Conservation (phyloP, 352 stramenopile species). For the Globisporangium cylindrosporum region DNA sequence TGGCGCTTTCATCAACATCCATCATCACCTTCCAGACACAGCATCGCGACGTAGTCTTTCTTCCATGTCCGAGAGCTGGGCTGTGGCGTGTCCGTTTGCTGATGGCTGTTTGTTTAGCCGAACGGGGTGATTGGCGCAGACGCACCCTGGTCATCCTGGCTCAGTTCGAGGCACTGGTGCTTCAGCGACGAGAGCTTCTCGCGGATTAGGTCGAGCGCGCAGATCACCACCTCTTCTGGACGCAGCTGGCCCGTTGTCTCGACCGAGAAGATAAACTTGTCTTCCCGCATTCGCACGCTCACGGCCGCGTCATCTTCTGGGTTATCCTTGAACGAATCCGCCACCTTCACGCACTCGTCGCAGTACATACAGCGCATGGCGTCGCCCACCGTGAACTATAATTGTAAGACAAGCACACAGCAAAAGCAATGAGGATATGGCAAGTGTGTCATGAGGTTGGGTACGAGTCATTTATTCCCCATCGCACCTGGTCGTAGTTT, state of each 20-base stretch:
- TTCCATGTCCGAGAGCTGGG: neutral
- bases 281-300: slow-evolving; percentile 81
- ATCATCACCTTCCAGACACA: neutral
- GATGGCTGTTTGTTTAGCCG: slow-evolving; percentile 39
- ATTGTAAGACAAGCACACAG: too few relatives aligned
- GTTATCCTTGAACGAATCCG: slow-evolving; percentile 92
- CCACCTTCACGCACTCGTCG: slow-evolving; percentile 91
- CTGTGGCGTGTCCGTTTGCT: neutral
- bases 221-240: slow-evolving; percentile 86
- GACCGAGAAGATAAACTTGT: slow-evolving; percentile 97
- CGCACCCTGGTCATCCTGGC: slow-evolving; percentile 65
- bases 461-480: too few relatives aligned
- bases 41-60: neutral
- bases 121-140: slow-evolving; percentile 78
- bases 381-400: slow-evolving; percentile 54
- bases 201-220: slow-evolving; percentile 80
- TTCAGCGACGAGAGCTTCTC: slow-evolving; percentile 86
- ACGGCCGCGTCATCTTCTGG: slow-evolving; percentile 95
- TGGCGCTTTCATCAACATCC: neutral
- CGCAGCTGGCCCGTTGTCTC: slow-evolving; percentile 89
- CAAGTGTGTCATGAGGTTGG: too few relatives aligned
- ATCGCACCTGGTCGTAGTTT: slow-evolving; percentile 55
- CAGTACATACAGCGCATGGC: slow-evolving; percentile 87
- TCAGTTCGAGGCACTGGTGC: slow-evolving; percentile 84
- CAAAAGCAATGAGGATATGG: too few relatives aligned